A percentile compares a stretch with the other conserved stretches of the same genome.
phyloP scores from a whole-genome alignment of 768 basidiomycete genomes.

The Mycena vulgaris region DNA sequence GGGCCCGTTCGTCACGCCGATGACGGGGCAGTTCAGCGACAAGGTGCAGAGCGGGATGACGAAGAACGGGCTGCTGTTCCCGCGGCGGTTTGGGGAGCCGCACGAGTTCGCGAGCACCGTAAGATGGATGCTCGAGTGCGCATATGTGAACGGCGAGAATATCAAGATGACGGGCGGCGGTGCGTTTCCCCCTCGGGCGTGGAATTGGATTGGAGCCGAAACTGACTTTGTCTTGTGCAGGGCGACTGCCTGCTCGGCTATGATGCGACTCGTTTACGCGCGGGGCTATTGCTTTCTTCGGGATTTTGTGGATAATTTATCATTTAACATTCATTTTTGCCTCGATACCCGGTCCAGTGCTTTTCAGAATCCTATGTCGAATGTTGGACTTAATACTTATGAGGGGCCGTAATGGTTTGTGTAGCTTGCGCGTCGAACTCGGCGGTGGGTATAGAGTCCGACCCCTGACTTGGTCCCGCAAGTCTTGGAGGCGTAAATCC shows the following conservation, averaged over 20 bases:
- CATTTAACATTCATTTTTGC: neutral
- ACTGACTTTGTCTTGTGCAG: neutral
- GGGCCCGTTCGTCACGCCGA: slow-evolving; percentile 52
- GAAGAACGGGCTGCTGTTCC: slow-evolving; percentile 47
- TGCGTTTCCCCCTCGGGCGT: slow-evolving; percentile 53
- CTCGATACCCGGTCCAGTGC: too few relatives aligned
- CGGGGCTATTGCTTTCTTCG: too few relatives aligned
- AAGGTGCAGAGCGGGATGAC: slow-evolving; percentile 40
- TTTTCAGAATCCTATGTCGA: too few relatives aligned
- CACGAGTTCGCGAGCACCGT: slow-evolving; percentile 52
- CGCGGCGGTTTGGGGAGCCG: slow-evolving; percentile 51
- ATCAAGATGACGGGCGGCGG: slow-evolving; percentile 41
- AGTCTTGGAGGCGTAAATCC: too few relatives aligned
- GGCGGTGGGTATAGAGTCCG: too few relatives aligned
- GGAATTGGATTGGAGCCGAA: slow-evolving; percentile 45
- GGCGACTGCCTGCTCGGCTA: slow-evolving; percentile 38
- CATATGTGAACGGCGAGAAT: slow-evolving; percentile 53
- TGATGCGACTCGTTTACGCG: slow-evolving; percentile 1
- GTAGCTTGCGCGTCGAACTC: too few relatives aligned
- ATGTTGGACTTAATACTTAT: too few relatives aligned
- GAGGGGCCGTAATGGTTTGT: too few relatives aligned
- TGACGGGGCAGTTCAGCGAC: slow-evolving; percentile 43
- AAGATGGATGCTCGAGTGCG: slow-evolving; percentile 49
- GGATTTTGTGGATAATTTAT: slow-evolving; percentile 25
- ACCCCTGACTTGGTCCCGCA: too few relatives aligned